Evolutionary conservation across 2,329 filamentous ascomycete species (phyloP).

Genomic region (Colletotrichum sp.): DNA sequence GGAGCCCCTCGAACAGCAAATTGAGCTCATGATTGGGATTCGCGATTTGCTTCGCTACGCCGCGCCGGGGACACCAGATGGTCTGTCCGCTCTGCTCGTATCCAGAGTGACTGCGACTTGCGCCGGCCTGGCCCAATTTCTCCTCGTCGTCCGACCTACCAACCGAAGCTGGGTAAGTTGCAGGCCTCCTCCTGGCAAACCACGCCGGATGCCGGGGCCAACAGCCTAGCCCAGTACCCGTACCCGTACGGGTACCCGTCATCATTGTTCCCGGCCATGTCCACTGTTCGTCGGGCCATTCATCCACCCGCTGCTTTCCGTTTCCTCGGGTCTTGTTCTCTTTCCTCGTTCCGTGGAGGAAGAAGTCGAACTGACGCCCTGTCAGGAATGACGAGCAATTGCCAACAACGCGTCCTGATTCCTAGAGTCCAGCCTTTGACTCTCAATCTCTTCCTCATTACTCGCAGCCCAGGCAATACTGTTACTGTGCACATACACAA

Average conservation of each 20-base stretch:
- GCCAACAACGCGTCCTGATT: not conserved
- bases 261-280: not conserved
- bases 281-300: not conserved
- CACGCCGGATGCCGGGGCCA: not conserved
- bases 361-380: not conserved
- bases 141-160: not conserved
- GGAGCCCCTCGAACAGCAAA: not conserved
- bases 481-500: not conserved
- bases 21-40: not conserved
- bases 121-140: slow-evolving; percentile 9
- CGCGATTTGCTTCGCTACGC: not conserved
- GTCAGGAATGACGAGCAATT: slow-evolving; percentile 3
- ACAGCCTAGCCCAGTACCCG: not conserved
- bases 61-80: not conserved
- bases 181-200: slow-evolving; percentile 4
- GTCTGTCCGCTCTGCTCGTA: slow-evolving; percentile 12
- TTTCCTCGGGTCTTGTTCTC: not conserved
- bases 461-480: not conserved
- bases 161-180: not conserved
- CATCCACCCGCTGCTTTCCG: not conserved
- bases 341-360: not conserved
- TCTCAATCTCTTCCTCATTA: slow-evolving; percentile 3
- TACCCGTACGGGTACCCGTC: not conserved
- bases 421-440: not conserved
- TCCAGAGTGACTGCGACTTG: slow-evolving; percentile 8